Base-by-base conservation (phyloP, 306 rosid genomes). In the Mucuna pruriens region DNA sequence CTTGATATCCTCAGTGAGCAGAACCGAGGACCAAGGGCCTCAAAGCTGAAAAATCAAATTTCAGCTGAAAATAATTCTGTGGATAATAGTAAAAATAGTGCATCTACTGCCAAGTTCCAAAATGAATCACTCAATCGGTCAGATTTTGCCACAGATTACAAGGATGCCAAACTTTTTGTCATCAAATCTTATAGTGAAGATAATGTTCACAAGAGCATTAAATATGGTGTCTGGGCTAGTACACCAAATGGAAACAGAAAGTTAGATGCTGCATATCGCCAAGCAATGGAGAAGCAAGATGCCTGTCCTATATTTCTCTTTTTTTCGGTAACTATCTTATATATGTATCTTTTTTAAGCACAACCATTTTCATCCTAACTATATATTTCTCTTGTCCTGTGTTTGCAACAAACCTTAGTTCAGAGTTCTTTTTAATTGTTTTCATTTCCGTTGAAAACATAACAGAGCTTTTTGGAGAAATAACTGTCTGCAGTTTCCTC, bases 121-220 rank as follows among this genome's bases (percentile, higher is more conserved):
- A 87, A 82, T 44, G 92, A 86, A 80, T 86, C 86, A 68, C 65
- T 82, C 87, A 92, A 93, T 78, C 83, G 42, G 26, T 75, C 87
- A 68, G 96, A 91, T 75, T 93, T 93, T 86, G 57, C 82, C 33
- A 89, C 94, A 2, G 97, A 91, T 61, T 93, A 85, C 85, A 81
- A 83, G 67, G 95, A 89, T 68, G 95, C 94, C 63, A 93, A 87
- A 74, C 91, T 89, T 85, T 91, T 89, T 86, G 89, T 93, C 72
- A 93, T 93, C 78, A 93, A 93, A 86, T 93, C 97, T 44, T 93
- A 93, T 78, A 93, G 97, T 52, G 97, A 93, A 84, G 97, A 93
- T 79, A 93, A 93, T 83, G 93, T 93, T 60, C 97, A 93, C 89
- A 93, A 93, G 89, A 93, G 97, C 71, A 93, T 93, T 82, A 93